phyloP scores from a whole-genome alignment of 2,329 filamentous ascomycete species.

The Cryphonectria naterciae region DNA sequence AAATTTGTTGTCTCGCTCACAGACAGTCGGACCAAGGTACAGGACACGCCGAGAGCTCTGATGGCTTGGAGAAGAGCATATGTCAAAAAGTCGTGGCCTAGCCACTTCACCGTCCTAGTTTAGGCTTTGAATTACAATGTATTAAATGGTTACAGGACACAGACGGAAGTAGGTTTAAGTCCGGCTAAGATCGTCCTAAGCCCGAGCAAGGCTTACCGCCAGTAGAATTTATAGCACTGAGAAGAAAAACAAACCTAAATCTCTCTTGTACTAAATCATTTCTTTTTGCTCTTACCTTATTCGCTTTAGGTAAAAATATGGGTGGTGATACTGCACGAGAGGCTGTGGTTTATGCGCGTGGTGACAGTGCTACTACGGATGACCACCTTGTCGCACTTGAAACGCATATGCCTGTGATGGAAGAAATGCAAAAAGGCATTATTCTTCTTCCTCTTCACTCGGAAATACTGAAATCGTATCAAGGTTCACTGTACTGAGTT shows the following conservation, averaged over 20 bases:
- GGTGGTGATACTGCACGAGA: too few species aligned
- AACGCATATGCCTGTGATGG: not conserved
- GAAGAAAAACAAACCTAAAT: too few species aligned
- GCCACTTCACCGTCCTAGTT: not conserved
- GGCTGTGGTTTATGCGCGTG: too few species aligned
- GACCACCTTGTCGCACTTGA: not conserved
- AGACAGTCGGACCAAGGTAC: not conserved
- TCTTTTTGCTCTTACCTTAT: too few species aligned
- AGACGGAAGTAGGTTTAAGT: constrained; percentile 1
- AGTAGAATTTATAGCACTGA: not conserved
- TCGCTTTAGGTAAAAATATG: too few species aligned
- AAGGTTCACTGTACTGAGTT: too few species aligned
- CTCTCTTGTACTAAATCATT: too few species aligned
- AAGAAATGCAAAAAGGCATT: too few species aligned
- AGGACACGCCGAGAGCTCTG: not conserved
- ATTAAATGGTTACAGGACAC: not conserved
- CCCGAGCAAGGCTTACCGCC: not conserved
- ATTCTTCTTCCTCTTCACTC: too few species aligned
- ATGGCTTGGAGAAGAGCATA: not conserved
- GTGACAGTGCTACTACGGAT: not conserved
- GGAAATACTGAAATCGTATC: too few species aligned
- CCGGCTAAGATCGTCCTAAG: not conserved
- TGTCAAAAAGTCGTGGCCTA: not conserved
- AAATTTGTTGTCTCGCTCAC: not conserved
- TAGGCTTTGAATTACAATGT: not conserved